Base-by-base conservation (phyloP, 2,329 filamentous ascomycete species). In the Penicillium sp. region DNA sequence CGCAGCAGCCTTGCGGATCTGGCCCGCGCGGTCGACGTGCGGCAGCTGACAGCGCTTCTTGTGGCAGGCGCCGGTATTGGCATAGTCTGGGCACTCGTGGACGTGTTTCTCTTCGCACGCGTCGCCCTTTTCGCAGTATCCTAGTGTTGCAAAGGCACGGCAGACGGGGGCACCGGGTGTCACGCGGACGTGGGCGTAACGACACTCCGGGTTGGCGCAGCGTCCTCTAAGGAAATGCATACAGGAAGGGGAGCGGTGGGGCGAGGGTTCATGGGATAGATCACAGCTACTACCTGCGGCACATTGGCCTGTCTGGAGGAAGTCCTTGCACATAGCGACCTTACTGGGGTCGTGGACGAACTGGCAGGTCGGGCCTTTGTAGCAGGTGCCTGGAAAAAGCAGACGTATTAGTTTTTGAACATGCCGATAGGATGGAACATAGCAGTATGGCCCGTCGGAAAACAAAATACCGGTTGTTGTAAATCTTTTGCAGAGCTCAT, bases 61-160 rank as follows among this genome's bases (percentile, higher is more conserved):
- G 72, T 86, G 86, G 84, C 94, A 99, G 60, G 81, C 80, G 67
- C 93, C 93, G 58, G 84, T 90, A 76, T 96, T 96, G 82, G 90
- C 90, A 79, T 95, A 97, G 73, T 96, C 89, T 60, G 94, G 93
- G 75, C 94, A 97, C 75, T 97, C 93, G 76, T 88, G 88, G 55
- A 93, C 88, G 78, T 99, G 94, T 58, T 91, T 88, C 61, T 94
- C 86, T 57, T 84, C 76, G 75, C 94, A 97, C 53, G 81, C 76
- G 53, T 83, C 82, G 58, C 93, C 94, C 71, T 89, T 89, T 59
- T 89, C 87, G 78, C 94, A 97, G 75, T 91, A 97, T 50, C 94
- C 93, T 68, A 92, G 83, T 51, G 86, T 84, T 28, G 90, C 93
- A 78, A 99, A 97, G 19, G 84, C 77, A 65, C 86, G 84, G 77